phyloP scores from a whole-genome alignment of 768 basidiomycete species.

The Zangia roseola region DNA sequence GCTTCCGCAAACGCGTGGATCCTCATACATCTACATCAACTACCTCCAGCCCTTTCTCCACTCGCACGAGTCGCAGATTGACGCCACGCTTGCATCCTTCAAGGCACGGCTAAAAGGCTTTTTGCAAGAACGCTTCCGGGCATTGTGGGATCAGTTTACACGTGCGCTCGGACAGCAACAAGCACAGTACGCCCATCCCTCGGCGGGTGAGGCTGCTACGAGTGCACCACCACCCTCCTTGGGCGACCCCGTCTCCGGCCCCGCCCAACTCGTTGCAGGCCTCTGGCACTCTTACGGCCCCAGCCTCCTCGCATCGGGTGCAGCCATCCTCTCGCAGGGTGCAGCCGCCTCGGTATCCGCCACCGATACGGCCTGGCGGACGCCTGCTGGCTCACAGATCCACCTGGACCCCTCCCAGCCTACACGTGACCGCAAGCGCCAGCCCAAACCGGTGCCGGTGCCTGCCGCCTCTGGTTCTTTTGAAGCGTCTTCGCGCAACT shows the following conservation, averaged over 20 bases:
- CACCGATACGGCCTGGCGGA: conserved; percentile 27
- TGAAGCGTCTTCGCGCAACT: conserved; percentile 32
- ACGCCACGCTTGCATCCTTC: conserved; percentile 68
- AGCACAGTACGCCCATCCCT: conserved; percentile 14
- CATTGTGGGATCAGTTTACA: conserved; percentile 64
- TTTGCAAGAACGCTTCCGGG: conserved; percentile 60
- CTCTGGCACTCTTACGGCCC: conserved; percentile 84
- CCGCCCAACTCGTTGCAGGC: conserved; percentile 60
- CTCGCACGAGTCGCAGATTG: conserved; percentile 82
- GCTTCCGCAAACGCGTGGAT: conserved; percentile 85
- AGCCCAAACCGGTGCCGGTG: conserved; percentile 55
- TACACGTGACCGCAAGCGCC: conserved; percentile 45
- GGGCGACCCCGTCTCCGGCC: conserved; percentile 57
- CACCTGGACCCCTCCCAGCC: conserved; percentile 27
- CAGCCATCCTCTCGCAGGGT: conserved; percentile 57
- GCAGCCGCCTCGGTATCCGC: conserved; percentile 39
- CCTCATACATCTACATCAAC: conserved; percentile 77
- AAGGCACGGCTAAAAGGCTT: conserved; percentile 59
- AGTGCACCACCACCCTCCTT: conserved; percentile 48
- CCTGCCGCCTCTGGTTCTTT: conserved; percentile 34
- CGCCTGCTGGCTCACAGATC: conserved; percentile 31
- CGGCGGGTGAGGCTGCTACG: conserved; percentile 18
- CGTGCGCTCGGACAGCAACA: conserved; percentile 46
- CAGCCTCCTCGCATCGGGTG: conserved; percentile 62
- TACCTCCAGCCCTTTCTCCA: conserved; percentile 84